Evolutionary conservation across 2,329 filamentous ascomycete genomes (phyloP).

Genomic region (Penicillium corylophilum): DNA sequence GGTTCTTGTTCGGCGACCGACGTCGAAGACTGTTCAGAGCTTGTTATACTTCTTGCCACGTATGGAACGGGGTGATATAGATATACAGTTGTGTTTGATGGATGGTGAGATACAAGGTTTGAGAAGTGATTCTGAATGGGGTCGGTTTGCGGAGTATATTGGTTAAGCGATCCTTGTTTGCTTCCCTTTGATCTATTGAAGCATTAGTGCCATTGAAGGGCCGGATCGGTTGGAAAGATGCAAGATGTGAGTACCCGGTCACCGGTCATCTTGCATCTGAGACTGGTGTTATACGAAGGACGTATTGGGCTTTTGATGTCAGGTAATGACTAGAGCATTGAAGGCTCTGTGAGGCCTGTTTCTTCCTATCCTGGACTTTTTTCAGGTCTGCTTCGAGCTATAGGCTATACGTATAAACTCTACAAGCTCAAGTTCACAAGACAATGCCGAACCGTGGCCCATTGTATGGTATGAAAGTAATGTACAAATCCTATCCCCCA

Average conservation of each 20-base stretch:
- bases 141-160: conserved; percentile 15
- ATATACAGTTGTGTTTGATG: conserved; percentile 20
- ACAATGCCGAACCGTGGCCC: conserved; percentile 5
- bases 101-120: conserved; percentile 15
- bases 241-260: no score
- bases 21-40: conserved; percentile 12
- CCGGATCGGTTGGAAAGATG: no score
- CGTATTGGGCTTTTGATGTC: no score
- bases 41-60: conserved; percentile 18
- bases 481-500: conserved; percentile 24
- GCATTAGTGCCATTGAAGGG: no score
- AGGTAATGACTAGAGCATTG: no score
- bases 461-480: conserved; percentile 25
- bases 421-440: conserved; percentile 27
- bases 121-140: conserved; percentile 11
- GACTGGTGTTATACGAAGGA: no score
- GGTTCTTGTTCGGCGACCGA: conserved; percentile 14
- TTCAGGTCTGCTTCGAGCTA: no score
- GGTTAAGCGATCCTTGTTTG: conserved; percentile 2
- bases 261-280: no score
- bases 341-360: no score
- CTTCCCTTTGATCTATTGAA: neutral
- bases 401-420: no score
- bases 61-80: conserved; percentile 12
- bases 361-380: no score